A percentile compares a stretch with the other conserved stretches of the same genome.
Conservation (phyloP, 1,284 basidiomycete species). For the Crocinoboletus sp. region DNA sequence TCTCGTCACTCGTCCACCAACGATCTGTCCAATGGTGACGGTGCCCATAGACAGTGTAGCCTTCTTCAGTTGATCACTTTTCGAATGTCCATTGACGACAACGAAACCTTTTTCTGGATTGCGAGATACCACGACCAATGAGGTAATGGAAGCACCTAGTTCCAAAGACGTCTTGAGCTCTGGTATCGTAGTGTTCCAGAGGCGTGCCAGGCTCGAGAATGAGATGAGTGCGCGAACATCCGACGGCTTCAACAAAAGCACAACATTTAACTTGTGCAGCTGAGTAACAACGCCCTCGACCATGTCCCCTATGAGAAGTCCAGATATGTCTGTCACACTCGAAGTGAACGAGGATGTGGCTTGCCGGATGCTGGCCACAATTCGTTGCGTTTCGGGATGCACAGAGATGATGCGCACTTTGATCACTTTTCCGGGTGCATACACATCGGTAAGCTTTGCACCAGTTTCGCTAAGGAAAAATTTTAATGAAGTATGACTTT, state of each 20-base stretch:
- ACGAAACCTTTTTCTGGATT: slow-evolving; percentile 86
- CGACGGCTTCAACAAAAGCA: slow-evolving; percentile 69
- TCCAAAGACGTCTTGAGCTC: slow-evolving; percentile 68
- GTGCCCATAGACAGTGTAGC: slow-evolving; percentile 59
- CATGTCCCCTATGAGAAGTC: slow-evolving; percentile 71
- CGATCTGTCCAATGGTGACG: slow-evolving; percentile 64
- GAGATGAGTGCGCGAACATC: slow-evolving; percentile 81
- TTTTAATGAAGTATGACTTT: not conserved
- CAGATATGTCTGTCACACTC: slow-evolving; percentile 57
- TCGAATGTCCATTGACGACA: slow-evolving; percentile 75
- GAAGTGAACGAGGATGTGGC: slow-evolving; percentile 55
- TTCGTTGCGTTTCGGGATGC: slow-evolving; percentile 57
- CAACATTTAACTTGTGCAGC: slow-evolving; percentile 81
- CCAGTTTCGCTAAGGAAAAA: slow-evolving; percentile 25
- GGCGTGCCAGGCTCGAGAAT: slow-evolving; percentile 84
- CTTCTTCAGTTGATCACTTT: slow-evolving; percentile 46
- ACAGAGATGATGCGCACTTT: slow-evolving; percentile 83
- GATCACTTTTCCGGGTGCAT: slow-evolving; percentile 79
- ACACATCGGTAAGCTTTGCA: slow-evolving; percentile 61
- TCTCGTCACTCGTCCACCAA: slow-evolving; percentile 74
- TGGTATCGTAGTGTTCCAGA: slow-evolving; percentile 62
- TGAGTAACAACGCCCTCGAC: slow-evolving; percentile 70
- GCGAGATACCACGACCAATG: slow-evolving; percentile 87
- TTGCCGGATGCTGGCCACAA: slow-evolving; percentile 88
- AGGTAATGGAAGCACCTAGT: slow-evolving; percentile 68